phyloP scores from a whole-genome alignment of 73 alveolate genomes.

The Paramecium octaurelia region DNA sequence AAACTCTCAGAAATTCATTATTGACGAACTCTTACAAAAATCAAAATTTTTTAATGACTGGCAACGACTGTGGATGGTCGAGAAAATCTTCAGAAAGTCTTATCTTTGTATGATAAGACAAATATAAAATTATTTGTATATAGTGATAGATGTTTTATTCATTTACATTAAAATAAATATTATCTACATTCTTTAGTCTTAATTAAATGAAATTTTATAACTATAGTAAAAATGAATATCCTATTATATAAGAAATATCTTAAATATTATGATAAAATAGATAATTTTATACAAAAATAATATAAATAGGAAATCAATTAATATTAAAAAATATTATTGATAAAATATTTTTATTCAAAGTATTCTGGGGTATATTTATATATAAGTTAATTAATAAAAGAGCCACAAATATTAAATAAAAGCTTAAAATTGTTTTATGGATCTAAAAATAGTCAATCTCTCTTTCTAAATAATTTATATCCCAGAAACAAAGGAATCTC shows the following conservation, averaged over 20 bases:
- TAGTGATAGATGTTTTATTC: not conserved
- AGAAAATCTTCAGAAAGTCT: slow-evolving; percentile 17
- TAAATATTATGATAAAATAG: not conserved
- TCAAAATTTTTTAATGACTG: not conserved
- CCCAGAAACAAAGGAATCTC: not conserved
- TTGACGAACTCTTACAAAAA: not conserved
- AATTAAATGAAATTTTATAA: not conserved
- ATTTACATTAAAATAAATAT: not conserved
- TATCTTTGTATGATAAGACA: not conserved
- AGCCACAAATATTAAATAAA: too few relatives aligned
- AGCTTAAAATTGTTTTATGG: too few relatives aligned
- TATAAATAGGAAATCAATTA: not conserved
- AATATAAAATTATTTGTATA: not conserved
- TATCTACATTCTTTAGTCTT: not conserved
- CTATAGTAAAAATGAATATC: not conserved
- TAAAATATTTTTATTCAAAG: not conserved
- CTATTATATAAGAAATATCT: not conserved
- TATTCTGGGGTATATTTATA: too few relatives aligned
- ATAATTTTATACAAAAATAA: too few relatives aligned
- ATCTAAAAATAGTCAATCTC: too few relatives aligned
- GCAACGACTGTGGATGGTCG: not conserved
- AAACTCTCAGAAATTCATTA: not conserved
- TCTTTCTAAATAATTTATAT: too few relatives aligned
- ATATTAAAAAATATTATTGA: not conserved
- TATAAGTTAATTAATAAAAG: too few relatives aligned